phyloP scores from a whole-genome alignment of 75 land plant genomes.

The Chamaecyparis obtusa region DNA sequence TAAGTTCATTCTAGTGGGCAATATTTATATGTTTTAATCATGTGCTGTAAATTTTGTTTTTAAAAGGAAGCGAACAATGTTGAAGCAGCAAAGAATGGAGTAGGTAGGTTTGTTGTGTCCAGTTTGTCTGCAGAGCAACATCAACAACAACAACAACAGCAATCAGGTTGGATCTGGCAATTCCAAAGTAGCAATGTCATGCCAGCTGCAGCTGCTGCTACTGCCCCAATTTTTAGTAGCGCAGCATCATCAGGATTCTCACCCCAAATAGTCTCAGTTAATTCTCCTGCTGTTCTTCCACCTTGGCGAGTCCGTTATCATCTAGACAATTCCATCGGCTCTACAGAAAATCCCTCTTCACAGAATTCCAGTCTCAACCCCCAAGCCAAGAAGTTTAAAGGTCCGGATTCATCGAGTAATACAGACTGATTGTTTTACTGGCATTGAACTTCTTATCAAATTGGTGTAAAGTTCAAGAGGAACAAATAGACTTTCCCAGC shows the following conservation, averaged over 20 bases:
- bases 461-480: not conserved
- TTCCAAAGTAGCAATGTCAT: not conserved
- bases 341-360: not conserved
- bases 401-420: not conserved
- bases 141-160: too few relatives aligned
- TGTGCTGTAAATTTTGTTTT: not conserved
- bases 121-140: not conserved
- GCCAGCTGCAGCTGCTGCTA: slow-evolving; percentile 1
- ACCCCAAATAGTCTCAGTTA: slow-evolving; percentile 13
- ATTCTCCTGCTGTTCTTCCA: slow-evolving; percentile 2
- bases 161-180: slow-evolving; percentile 5
- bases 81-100: not conserved
- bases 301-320: slow-evolving; percentile 2
- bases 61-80: slow-evolving; percentile 3
- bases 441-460: not conserved
- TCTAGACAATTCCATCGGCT: not conserved
- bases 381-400: not conserved
- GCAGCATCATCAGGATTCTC: slow-evolving; percentile 17
- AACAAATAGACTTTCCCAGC: not conserved
- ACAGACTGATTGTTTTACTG: not conserved
- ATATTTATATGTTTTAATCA: not conserved
- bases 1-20: not conserved
- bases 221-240: not conserved
- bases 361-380: not conserved
- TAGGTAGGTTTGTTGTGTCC: slow-evolving; percentile 4